Evolutionary conservation across 345 rosid genomes (phyloP), one percentile per base, ranked within the genome.

Genomic region (Eucalyptus sp.): DNA sequence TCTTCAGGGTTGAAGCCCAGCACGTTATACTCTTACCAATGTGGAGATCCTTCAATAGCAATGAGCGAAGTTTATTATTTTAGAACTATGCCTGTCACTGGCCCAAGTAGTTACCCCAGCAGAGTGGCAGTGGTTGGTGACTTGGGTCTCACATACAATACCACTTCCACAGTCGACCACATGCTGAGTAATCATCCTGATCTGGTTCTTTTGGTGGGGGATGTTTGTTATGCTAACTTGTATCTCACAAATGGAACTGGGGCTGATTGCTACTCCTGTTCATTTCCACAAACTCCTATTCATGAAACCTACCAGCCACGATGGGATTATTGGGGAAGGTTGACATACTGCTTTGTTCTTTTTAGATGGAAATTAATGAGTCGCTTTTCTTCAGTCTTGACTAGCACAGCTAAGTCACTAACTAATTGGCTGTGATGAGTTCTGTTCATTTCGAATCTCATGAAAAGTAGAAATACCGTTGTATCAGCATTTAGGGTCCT

Each of bases 241-340:
- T 98, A 96, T 90, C 92, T 92, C 41, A 92, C 98, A 1, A 94
- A 96, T 88, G 96, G 97, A 88, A 93, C 95, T 46, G 92, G 90
- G 48, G 86, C 94, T 44, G 92, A 93, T 86, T 95, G 97, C 90
- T 90, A 90, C 91, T 92, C 93, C 22, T 93, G 94, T 87, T 89
- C 94, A 2, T 95, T 97, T 92, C 29, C 95, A 1, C 86, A 91
- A 25, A 90, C 96, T 60, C 97, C 97, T 13, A 95, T 96, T 50
- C 96, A 95, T 24, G 95, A 95, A 91, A 93, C 93, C 6, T 97
- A 95, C 91, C 99, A 97, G 93, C 99, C 99, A 92, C 97, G 98
- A 25, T 97, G 99, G 99, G 99, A 96, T 90, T 94, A 92, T 86
- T 96, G 98, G 99, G 99, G 99, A 92, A 97, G 99, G 99, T 96